phyloP scores from a whole-genome alignment of 169 alveolate genomes.

The Plasmodium knowlesi region DNA sequence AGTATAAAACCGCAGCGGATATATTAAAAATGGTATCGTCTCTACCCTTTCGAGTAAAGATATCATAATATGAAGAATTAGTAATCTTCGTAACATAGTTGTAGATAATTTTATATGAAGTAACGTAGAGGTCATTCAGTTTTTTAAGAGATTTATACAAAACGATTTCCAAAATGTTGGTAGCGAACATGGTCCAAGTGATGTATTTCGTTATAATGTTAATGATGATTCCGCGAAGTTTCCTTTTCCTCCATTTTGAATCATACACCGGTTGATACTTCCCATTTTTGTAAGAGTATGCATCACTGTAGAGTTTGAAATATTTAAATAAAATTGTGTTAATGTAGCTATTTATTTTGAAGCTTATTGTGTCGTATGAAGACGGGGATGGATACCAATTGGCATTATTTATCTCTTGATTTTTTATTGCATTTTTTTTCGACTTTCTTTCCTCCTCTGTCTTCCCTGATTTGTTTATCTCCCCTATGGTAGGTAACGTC shows the following conservation, averaged over 20 bases:
- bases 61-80: background rate
- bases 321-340: conserved; percentile 39
- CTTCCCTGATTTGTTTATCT: background rate
- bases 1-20: conserved; percentile 24
- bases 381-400: background rate
- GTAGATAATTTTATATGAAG: conserved; percentile 45
- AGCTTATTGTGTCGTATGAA: conserved; percentile 20
- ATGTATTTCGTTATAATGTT: conserved; percentile 32
- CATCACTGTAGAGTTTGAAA: conserved; percentile 47
- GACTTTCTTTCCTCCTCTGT: background rate
- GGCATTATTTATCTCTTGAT: background rate
- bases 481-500: background rate
- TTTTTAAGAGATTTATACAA: conserved; percentile 48
- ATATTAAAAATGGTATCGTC: conserved; percentile 21
- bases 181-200: conserved; percentile 11
- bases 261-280: conserved; percentile 28
- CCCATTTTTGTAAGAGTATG: conserved; percentile 14
- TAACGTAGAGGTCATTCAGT: conserved; percentile 45
- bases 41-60: background rate
- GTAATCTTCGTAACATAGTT: conserved; percentile 3
- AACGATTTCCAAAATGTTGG: conserved; percentile 55
- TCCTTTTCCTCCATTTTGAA: background rate
- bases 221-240: conserved; percentile 10
- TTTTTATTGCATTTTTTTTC: background rate
- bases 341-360: conserved; percentile 32